These are phyloP conservation scores for Verticillium zaregamsianum DNA, from an alignment of 2,329 filamentous ascomycete species.

Conservation along the genomic window DNA sequence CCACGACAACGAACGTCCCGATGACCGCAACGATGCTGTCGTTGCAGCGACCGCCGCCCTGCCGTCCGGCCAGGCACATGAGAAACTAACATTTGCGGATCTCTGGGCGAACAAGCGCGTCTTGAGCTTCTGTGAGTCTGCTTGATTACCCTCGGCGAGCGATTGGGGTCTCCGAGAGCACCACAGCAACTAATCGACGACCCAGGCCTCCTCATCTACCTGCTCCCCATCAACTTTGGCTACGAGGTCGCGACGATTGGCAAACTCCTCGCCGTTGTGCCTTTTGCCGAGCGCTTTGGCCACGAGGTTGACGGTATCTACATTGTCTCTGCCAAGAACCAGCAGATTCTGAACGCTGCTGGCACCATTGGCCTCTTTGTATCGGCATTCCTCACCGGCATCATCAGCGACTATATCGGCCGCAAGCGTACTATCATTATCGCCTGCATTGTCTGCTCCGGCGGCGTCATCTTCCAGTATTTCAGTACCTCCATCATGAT, in stretches of 20 bases:
- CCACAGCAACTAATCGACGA: not conserved
- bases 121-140: constrained; percentile 13
- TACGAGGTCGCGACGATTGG: constrained; percentile 23
- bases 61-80: not conserved
- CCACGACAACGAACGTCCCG: not conserved
- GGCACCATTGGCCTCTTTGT: constrained; percentile 23
- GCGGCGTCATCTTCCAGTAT: constrained; percentile 20
- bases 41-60: not conserved
- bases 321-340: constrained; percentile 19
- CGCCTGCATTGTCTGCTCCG: constrained; percentile 17
- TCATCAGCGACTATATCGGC: constrained; percentile 20
- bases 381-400: constrained; percentile 22
- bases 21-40: not conserved
- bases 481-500: constrained; percentile 17
- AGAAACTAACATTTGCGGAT: constrained; percentile 5
- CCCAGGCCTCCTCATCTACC: constrained; percentile 21
- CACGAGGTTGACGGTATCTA: constrained; percentile 11
- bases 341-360: constrained; percentile 24
- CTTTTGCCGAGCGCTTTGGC: constrained; percentile 21
- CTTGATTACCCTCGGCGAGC: not conserved
- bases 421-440: constrained; percentile 19
- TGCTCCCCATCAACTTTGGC: constrained; percentile 24
- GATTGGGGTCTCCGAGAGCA: not conserved
- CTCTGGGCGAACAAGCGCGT: constrained; percentile 16
- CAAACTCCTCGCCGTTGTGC: constrained; percentile 22